Percentiles rank a stretch among this genome's conserved stretches.
Evolutionary conservation across 2,329 filamentous ascomycete genomes (phyloP).

Genomic region (Raffaelea deltoideospora): DNA sequence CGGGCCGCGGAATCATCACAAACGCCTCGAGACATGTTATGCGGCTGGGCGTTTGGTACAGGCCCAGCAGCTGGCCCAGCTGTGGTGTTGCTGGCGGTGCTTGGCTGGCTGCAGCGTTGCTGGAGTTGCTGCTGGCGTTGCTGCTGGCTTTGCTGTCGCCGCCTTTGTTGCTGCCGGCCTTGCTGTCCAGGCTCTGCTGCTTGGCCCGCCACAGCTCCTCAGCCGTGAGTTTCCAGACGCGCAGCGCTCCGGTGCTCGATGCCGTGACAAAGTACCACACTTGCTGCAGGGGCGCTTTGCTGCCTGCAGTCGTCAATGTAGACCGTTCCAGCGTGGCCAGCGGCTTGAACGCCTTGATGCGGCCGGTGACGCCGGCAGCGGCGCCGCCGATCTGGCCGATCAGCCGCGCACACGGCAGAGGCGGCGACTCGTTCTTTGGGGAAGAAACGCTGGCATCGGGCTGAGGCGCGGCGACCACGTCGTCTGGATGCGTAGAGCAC

Average conservation of each 20-base stretch:
- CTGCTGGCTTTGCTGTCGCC: constrained; percentile 14
- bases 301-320: constrained; percentile 16
- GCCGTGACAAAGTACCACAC: constrained; percentile 50
- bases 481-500: constrained; percentile 50
- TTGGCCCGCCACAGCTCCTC: constrained; percentile 20
- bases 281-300: constrained; percentile 14
- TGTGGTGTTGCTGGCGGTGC: constrained; percentile 15
- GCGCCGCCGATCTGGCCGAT: constrained; percentile 69
- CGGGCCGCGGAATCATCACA: constrained; percentile 59
- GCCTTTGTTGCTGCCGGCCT: constrained; percentile 1
- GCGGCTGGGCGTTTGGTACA: constrained; percentile 72
- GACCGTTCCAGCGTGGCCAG: constrained; percentile 24
- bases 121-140: constrained; percentile 7
- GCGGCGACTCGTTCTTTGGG: no score
- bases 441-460: no score
- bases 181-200: neutral
- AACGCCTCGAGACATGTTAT: constrained; percentile 84
- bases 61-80: constrained; percentile 54
- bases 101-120: no score
- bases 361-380: constrained; percentile 46
- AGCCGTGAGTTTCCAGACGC: constrained; percentile 53
- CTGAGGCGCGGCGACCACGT: constrained; percentile 20
- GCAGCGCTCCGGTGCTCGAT: constrained; percentile 74
- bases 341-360: constrained; percentile 81
- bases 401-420: constrained; percentile 44